These are phyloP conservation scores for Penicillium lagena DNA, from an alignment of 495 filamentous ascomycete species.

Conservation along the genomic window DNA sequence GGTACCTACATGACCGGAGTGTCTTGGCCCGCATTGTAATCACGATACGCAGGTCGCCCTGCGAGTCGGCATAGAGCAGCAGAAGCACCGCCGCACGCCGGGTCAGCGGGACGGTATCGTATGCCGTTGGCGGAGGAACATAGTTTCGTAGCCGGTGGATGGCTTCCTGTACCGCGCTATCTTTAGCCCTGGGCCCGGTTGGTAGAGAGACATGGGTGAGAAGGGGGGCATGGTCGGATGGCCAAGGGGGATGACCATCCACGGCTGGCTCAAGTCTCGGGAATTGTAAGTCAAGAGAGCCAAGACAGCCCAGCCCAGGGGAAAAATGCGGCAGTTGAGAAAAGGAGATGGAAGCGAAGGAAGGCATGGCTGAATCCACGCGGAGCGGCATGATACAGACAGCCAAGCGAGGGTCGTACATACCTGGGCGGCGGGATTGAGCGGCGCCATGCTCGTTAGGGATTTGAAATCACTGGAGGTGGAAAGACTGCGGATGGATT, in stretches of 20 bases:
- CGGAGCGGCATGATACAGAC: constrained; percentile 1
- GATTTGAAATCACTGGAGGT: neutral
- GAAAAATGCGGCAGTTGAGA: neutral
- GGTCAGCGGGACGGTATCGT: constrained; percentile 59
- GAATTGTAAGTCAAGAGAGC: neutral
- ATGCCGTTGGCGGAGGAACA: constrained; percentile 51
- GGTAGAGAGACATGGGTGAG: neutral
- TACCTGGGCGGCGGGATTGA: constrained; percentile 31
- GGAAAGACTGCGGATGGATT: neutral
- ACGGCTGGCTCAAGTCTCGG: neutral
- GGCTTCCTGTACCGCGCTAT: constrained; percentile 50
- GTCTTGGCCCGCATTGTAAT: constrained; percentile 79
- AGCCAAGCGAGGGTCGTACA: constrained; percentile 5
- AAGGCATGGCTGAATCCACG: neutral
- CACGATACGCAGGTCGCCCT: constrained; percentile 72
- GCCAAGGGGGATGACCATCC: constrained; percentile 12
- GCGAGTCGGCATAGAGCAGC: constrained; percentile 73
- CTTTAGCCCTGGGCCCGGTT: neutral
- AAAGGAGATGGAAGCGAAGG: neutral
- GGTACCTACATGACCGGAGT: constrained; percentile 51
- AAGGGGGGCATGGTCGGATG: too few species aligned
- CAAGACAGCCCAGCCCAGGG: neutral
- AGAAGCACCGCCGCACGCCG: constrained; percentile 78
- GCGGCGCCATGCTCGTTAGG: constrained; percentile 21
- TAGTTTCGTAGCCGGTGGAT: constrained; percentile 71